These are phyloP conservation scores for Flueggea neowawraea DNA, from an alignment of 441 rosid genomes.

Conservation along the genomic window DNA sequence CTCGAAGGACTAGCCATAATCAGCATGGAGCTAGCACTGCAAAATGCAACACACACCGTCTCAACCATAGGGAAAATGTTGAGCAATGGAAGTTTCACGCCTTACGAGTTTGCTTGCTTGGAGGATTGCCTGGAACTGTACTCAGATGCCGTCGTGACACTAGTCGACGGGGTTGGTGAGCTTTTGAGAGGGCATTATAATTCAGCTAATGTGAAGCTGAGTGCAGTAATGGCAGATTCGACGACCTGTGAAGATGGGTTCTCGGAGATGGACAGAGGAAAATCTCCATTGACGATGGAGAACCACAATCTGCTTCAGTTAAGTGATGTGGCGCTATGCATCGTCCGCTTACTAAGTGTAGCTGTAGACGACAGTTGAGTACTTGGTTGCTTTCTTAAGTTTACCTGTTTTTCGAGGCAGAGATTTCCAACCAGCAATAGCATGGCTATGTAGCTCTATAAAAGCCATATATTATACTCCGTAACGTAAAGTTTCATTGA, in stretches of 20 bases:
- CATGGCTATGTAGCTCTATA: too few species aligned
- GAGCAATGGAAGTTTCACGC: constrained; percentile 14
- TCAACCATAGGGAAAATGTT: constrained; percentile 32
- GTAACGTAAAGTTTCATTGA: too few species aligned
- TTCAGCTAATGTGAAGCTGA: constrained; percentile 31
- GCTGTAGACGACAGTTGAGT: neutral
- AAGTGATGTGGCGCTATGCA: constrained; percentile 46
- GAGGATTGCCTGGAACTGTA: constrained; percentile 48
- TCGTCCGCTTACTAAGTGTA: constrained; percentile 22
- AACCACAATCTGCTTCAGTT: constrained; percentile 44
- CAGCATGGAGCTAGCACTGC: constrained; percentile 53
- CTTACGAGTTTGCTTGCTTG: constrained; percentile 29
- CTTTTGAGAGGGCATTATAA: constrained; percentile 32
- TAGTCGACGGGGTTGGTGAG: constrained; percentile 40
- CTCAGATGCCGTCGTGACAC: constrained; percentile 27
- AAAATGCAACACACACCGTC: constrained; percentile 44
- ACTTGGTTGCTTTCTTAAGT: too few species aligned
- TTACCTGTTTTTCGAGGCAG: too few species aligned
- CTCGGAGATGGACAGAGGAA: constrained; percentile 28
- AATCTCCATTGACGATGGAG: constrained; percentile 36
- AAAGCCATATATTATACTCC: too few species aligned
- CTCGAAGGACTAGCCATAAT: constrained; percentile 44
- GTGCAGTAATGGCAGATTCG: constrained; percentile 47
- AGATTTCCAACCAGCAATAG: too few species aligned
- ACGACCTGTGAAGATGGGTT: constrained; percentile 57